Base-by-base conservation (phyloP, 352 stramenopile species). In the Halophytophthora batemanensis region DNA sequence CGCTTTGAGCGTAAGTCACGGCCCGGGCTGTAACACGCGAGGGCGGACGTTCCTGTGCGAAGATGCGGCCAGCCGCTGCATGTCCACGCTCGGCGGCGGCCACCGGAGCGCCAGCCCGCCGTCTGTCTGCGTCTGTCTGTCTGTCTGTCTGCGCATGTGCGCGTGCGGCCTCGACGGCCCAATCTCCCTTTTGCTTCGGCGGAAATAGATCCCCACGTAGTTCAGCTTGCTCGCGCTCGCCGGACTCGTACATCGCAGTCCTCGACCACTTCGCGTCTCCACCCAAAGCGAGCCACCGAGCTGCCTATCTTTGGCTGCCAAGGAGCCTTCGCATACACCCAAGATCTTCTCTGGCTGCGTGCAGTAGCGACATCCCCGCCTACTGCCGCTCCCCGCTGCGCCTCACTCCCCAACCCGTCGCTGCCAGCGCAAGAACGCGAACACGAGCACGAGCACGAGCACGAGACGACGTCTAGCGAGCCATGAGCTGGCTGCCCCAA, bases 401-500 rank as follows among this genome's bases (percentile, higher is more conserved):
- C 13, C n/a, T 29, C 40, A 35, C 18, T 46, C 40, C 21, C 17
- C n/a, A 47, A 7, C 18, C 3, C 3, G 10, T 15, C 21, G 33
- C 37, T 15, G 12, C 28, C 13, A 10, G n/a, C 5, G 0, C 47
- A 39, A 3, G 25, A 33, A 41, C 33, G 15, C 34, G 3, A 3
- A 18, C n/a, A 18, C 19, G 35, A 61, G 36, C 51, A 22, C 25
- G 21, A 25, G 63, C 54, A 12, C 34, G 44, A 23, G 36, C 45
- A 29, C 31, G 11, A 36, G 13, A 50, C 31, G 29, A 31, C 17
- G 33, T 33, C 38, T n/a, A 47, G 11, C 23, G 6, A 12, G 0
- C 22, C 22, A 76, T 76, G 66, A 76, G 59, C 56, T 70, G 59
- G 66, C 53, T 76, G 38, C 38, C 56, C 52, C 54, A 62, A 12